Conservation (phyloP, 345 rosid species). For the Excoecaria cochinchinensis region DNA sequence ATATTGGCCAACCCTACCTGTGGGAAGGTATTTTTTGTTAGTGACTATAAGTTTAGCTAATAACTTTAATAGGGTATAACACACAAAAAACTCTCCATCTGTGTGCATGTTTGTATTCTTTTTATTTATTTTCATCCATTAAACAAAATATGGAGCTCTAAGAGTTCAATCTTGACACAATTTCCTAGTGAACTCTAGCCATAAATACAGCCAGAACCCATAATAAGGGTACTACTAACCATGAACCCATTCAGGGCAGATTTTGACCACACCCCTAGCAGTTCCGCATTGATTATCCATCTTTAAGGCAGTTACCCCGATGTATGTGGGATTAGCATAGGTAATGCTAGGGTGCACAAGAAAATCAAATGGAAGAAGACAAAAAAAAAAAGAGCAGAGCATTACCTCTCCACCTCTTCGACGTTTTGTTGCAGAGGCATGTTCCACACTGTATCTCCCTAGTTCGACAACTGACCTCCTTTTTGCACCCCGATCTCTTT, state of each 20-base stretch:
- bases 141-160: background rate
- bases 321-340: background rate
- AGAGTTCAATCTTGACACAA: background rate
- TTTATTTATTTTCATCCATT: background rate
- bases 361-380: background rate
- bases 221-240: background rate
- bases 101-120: too few relatives aligned
- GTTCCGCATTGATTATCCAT: background rate
- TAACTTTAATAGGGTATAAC: background rate
- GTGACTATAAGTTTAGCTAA: background rate
- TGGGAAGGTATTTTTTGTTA: background rate
- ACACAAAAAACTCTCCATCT: background rate
- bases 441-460: conserved; percentile 48
- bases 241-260: background rate
- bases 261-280: background rate
- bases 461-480: conserved; percentile 53
- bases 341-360: background rate
- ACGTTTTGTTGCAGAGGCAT: conserved; percentile 68
- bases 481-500: conserved; percentile 66
- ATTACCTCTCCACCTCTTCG: conserved; percentile 94
- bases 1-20: conserved; percentile 89
- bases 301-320: background rate
- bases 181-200: background rate
- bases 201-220: background rate
- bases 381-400: conserved; percentile 14